Evolutionary conservation across 106 monocot species (phyloP), one percentile per base, ranked within the genome.

Genomic region (Acanthochlamys bracteata): DNA sequence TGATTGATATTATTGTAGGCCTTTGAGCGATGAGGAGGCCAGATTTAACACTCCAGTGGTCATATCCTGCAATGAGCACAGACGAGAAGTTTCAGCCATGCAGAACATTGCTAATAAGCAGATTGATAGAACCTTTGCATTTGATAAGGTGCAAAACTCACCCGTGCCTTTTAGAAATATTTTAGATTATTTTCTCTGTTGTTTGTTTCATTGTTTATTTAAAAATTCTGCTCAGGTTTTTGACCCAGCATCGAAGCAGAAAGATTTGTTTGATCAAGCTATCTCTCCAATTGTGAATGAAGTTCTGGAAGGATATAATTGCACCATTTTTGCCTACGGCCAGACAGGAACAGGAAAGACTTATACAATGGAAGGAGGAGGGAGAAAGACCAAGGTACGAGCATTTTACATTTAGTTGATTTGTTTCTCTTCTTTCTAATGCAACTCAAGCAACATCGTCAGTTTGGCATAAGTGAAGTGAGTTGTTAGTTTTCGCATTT

Each of bases 321-420:
- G 90, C 74, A 95, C 94, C 3, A 86, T 95, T 66, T 96, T 96
- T 57, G 90, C 95, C 14, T 96, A 96, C 73, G 95, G 95, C 0
- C 95, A 95, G 78, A 94, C 93, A 3, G 93, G 93, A 68, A 94
- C 93, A 3, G 93, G 93, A 10, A 94, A 94, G 71, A 90, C 95
- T 22, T 95, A 90, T 69, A 90, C 95, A 4, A 95, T 95, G 95
- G 95, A 95, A 76, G 95, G 95, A 70, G 93, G 89, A 56, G 89
- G 86, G 60, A 90, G 78, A 71, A 95, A 90, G 78, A 61, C 73
- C 42, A 90, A 78, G 86, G 95, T 95, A 65, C 6, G 33, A 33
- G 6, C 33, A 33, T 33, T 33, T 6, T 33, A 33, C 4, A 33
- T 33, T 33, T 33, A 6, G 33, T 33, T 33, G 1, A 33, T 3